These are phyloP conservation scores for Sporothrix schenckii DNA, from an alignment of 2,329 filamentous ascomycete genomes.

Conservation along the genomic window DNA sequence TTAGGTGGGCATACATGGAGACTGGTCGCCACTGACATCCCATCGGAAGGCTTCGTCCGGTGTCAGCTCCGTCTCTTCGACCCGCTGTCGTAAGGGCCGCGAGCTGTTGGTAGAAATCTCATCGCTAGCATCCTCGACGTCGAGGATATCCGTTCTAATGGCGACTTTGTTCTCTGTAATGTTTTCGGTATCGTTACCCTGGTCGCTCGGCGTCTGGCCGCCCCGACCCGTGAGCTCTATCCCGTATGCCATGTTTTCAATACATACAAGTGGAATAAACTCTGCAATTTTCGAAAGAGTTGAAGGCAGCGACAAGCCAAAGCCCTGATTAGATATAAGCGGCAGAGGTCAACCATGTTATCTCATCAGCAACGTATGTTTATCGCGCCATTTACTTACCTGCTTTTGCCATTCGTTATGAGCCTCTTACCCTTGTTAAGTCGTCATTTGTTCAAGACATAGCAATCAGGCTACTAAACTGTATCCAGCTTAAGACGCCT, in stretches of 20 bases:
- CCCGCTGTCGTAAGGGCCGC: not conserved
- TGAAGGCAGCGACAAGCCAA: not conserved
- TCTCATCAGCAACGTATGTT: not conserved
- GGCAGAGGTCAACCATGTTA: not conserved
- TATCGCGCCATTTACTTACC: not conserved
- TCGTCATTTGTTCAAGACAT: constrained; percentile 6
- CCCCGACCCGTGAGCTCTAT: constrained; percentile 1
- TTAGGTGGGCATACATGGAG: constrained; percentile 25
- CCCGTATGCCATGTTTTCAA: not conserved
- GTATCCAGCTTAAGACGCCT: not conserved
- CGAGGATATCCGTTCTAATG: not conserved
- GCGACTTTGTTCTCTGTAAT: not conserved
- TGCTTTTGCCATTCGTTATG: constrained; percentile 6
- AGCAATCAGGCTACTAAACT: not conserved
- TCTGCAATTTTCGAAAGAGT: not conserved
- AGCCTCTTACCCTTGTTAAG: constrained; percentile 13
- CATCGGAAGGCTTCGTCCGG: constrained; percentile 28
- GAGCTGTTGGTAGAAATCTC: not conserved
- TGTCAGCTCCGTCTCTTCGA: constrained; percentile 26
- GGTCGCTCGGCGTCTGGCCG: constrained; percentile 18
- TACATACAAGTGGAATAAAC: not conserved
- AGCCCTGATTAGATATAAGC: not conserved
- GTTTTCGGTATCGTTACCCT: constrained; percentile 4
- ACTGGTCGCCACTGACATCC: constrained; percentile 31
- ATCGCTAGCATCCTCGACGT: constrained; percentile 9